Base-by-base conservation (phyloP, 192 early-diverging fungal species). In the Gryganskiella cystojenkinii region DNA sequence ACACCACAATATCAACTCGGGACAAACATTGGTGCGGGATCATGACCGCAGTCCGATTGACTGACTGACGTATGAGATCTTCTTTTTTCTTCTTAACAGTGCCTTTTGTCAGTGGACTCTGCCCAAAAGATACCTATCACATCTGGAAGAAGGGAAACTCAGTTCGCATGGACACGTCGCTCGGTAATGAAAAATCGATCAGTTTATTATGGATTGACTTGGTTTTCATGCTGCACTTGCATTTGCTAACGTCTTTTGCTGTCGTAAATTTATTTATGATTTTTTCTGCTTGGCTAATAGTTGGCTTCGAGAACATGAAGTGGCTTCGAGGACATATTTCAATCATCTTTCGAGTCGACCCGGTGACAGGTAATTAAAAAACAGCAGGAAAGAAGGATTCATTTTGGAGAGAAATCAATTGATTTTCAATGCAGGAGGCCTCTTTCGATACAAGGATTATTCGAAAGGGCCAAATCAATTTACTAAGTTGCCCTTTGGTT, bases 131-230 rank as follows among this genome's bases (percentile, higher is more conserved):
- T 24, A 78, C 74, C 17, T 78, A 78, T 64, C 74, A 78, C 40
- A 78, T 78, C 46, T 78, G 74, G 74, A 78, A 78, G 61, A 78
- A 69, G 43, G 74, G 74, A 59, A 78, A 78, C 40, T 60, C 66
- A n/a, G 74, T 78, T 17, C 66, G 74, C 50, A 78, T 78, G 74
- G 74, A 78, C 47, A 78, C 74, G 4, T 78, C 74, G 14, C 66
- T 78, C 14, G 73, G 73, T 68, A 76, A 58, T 27, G 34, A 35
- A 24, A 11, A 33, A 13, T n/a, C n/a, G n/a, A n/a, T n/a, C n/a
- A n/a, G n/a, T n/a, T n/a, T n/a, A n/a, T n/a, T n/a, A n/a, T n/a
- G n/a, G n/a, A n/a, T n/a, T n/a, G n/a, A n/a, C n/a, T n/a, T n/a
- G n/a, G n/a, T n/a, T n/a, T n/a, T n/a, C n/a, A n/a, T n/a, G n/a